Evolutionary conservation across 257 asterid genomes (phyloP), one percentile per base, ranked within the genome.

Genomic region (Nicotiana otophora): DNA sequence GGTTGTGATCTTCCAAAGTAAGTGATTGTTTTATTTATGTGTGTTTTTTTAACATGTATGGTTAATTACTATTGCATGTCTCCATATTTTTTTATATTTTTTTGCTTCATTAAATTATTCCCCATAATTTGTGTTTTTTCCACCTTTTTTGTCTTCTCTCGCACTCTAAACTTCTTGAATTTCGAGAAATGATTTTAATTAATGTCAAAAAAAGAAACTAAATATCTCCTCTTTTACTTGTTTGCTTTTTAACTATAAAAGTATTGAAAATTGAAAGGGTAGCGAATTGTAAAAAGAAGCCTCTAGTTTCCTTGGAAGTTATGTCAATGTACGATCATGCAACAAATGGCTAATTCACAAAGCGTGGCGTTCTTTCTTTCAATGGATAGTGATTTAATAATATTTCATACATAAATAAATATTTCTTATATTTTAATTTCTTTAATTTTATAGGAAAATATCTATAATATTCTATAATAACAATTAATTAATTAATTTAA

Each of bases 1-100:
- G 84, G 57, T 0, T 96, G 98, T 81, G 26, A 91, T 84, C 91
- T 96, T 89, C 97, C 98, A 5, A 90, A 97, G 99, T 92, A 86
- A 14, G n/a, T 60, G 67, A 5, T 79, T 48, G 42, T n/a, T n/a
- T 82, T 1, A 28, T 60, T 81, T 48, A 14, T 7, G 39, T 36
- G 54, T 67, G 80, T 19, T 1, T 7, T 7, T 63, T 19, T 7
- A 15, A 20, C 11, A 69, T 70, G 7, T 11, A 20, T 14, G 66
- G 66, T 62, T 23, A 23, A 23, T 23, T 23, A 23, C 26, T 23
- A 48, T 74, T 74, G 42, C 79, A 74, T 74, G 33, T 1, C 53
- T 39, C 6, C n/a, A 70, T 39, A 16, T 54, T 46, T 46, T 23
- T 42, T 72, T 42, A n/a, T 46, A 42, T 46, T 19, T 63, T 3